phyloP scores from a whole-genome alignment of 768 basidiomycete genomes.

The Kwoniella newhampshirensis region DNA sequence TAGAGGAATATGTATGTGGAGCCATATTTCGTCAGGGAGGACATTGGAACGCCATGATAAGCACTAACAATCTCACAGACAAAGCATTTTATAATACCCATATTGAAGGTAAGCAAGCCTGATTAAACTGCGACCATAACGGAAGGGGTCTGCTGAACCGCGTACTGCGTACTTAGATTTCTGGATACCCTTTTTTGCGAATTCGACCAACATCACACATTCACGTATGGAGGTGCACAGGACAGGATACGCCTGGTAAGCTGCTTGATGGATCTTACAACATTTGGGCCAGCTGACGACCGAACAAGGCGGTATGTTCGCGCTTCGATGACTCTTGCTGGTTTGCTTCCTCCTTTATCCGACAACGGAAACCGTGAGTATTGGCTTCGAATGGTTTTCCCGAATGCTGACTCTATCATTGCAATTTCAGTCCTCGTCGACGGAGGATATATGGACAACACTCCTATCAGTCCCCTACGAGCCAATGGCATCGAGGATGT shows the following conservation, averaged over 20 bases:
- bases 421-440: constrained; percentile 52
- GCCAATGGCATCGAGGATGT: constrained; percentile 85
- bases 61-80: constrained; percentile 30
- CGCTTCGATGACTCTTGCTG: constrained; percentile 96
- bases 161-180: constrained; percentile 62
- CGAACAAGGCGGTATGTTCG: constrained; percentile 46
- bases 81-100: constrained; percentile 90
- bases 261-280: constrained; percentile 49
- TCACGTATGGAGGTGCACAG: constrained; percentile 97
- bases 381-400: neutral
- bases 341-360: constrained; percentile 87
- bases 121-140: neutral
- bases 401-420: neutral
- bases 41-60: neutral
- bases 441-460: constrained; percentile 54
- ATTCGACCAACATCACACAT: constrained; percentile 93
- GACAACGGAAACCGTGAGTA: constrained; percentile 71
- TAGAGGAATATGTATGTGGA: constrained; percentile 84
- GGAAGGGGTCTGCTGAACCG: neutral
- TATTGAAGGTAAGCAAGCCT: constrained; percentile 52
- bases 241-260: constrained; percentile 98
- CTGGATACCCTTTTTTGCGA: constrained; percentile 98
- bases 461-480: constrained; percentile 83
- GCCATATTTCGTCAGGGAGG: no score
- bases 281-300: constrained; percentile 5